Conservation (phyloP, 2,329 filamentous ascomycete genomes). For the Verticillium zaregamsianum region DNA sequence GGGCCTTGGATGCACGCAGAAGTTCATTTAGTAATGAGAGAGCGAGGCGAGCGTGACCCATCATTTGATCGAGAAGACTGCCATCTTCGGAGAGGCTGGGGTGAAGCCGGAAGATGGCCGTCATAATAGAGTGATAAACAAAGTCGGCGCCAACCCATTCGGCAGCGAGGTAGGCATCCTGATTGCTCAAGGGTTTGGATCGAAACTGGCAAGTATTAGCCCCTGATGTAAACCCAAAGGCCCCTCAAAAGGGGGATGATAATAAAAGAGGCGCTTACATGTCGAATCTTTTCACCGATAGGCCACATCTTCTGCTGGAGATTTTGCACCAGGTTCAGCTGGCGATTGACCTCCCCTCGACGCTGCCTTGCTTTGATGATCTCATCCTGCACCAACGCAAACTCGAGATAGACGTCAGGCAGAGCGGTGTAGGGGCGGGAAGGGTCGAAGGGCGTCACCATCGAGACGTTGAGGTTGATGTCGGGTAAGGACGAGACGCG, state of each 20-base stretch:
- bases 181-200: background rate
- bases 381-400: background rate
- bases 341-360: background rate
- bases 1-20: background rate
- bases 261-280: background rate
- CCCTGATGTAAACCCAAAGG: background rate
- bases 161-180: slow-evolving; percentile 1
- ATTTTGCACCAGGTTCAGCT: background rate
- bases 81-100: background rate
- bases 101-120: slow-evolving; percentile 1
- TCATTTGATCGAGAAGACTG: slow-evolving; percentile 1
- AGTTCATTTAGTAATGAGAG: background rate
- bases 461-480: slow-evolving; percentile 1
- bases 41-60: background rate
- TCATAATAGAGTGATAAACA: slow-evolving; percentile 1
- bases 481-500: background rate
- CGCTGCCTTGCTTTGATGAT: background rate
- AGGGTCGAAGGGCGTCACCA: slow-evolving; percentile 1
- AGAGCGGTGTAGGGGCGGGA: background rate
- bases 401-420: slow-evolving; percentile 1
- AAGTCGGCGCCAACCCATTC: slow-evolving; percentile 2
- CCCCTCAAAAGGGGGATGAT: background rate
- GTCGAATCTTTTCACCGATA: slow-evolving; percentile 1
- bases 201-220: background rate
- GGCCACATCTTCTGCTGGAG: slow-evolving; percentile 3